Conservation (phyloP, 2,329 filamentous ascomycete species). For the Botrytis aclada region DNA sequence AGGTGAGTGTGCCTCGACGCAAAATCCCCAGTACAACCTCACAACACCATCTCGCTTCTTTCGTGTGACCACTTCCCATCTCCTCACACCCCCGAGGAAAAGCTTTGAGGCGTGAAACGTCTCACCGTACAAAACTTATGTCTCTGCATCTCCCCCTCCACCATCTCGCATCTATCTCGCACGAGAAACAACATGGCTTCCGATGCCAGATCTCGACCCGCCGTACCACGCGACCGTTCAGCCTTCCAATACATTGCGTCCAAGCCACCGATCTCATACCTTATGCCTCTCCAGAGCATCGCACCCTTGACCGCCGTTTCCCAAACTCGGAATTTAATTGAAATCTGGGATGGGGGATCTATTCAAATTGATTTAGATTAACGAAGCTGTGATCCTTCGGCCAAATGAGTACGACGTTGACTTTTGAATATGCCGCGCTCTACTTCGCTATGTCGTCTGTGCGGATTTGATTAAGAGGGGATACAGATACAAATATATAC, state of each 20-base stretch:
- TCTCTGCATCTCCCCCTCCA: background rate
- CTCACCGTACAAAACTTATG: background rate
- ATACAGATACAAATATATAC: background rate
- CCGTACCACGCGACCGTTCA: background rate
- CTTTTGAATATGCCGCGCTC: background rate
- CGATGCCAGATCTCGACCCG: conserved; percentile 13
- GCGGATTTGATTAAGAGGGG: background rate
- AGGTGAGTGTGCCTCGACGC: background rate
- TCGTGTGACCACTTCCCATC: background rate
- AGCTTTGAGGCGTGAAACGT: background rate
- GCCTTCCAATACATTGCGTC: background rate
- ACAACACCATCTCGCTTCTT: conserved; percentile 1
- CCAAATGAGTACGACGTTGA: background rate
- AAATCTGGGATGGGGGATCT: background rate
- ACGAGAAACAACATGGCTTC: background rate
- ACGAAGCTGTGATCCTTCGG: background rate
- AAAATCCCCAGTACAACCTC: background rate
- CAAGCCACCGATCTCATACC: conserved; percentile 6
- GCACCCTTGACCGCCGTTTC: conserved; percentile 8
- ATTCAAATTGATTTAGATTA: conserved; percentile 3
- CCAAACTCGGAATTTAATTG: background rate
- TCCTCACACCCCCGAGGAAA: background rate
- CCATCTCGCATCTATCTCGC: conserved; percentile 1
- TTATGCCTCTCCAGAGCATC: background rate
- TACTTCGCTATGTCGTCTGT: background rate